phyloP scores from a whole-genome alignment of 192 early-diverging fungal genomes.

The Linnemannia exigua region DNA sequence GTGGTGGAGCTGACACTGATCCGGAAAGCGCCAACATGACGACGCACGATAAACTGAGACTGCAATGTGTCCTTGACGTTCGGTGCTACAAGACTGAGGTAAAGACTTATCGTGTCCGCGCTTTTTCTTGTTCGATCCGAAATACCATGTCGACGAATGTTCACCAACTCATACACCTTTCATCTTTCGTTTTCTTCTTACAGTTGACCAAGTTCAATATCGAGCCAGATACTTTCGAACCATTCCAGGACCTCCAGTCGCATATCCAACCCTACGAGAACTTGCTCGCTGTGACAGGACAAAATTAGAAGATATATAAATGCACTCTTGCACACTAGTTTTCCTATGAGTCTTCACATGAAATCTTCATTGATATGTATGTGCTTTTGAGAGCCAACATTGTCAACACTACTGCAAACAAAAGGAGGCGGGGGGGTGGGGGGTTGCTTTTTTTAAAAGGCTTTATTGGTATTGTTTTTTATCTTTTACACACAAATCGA shows the following conservation, averaged over 20 bases:
- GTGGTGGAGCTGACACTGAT: background rate
- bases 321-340: no score
- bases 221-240: slow-evolving; percentile 34
- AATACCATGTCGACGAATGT: background rate
- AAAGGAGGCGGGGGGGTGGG: no score
- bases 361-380: no score
- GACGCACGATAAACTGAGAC: slow-evolving; percentile 69
- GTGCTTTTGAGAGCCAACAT: no score
- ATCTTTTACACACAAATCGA: slow-evolving; percentile 13
- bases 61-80: slow-evolving; percentile 70
- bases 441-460: slow-evolving; percentile 1
- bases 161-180: background rate
- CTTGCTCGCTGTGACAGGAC: slow-evolving; percentile 4
- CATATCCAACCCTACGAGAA: slow-evolving; percentile 37
- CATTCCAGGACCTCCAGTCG: slow-evolving; percentile 25
- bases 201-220: slow-evolving; percentile 36
- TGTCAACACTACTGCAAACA: no score
- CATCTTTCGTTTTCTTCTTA: background rate
- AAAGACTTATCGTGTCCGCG: slow-evolving; percentile 2
- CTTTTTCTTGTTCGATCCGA: background rate
- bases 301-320: background rate
- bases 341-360: no score
- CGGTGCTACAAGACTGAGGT: slow-evolving; percentile 66
- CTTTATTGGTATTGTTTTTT: slow-evolving; percentile 4
- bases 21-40: slow-evolving; percentile 48